Conservation (phyloP, 2,329 filamentous ascomycete genomes). For the Aspergillus pseudoterreus region DNA sequence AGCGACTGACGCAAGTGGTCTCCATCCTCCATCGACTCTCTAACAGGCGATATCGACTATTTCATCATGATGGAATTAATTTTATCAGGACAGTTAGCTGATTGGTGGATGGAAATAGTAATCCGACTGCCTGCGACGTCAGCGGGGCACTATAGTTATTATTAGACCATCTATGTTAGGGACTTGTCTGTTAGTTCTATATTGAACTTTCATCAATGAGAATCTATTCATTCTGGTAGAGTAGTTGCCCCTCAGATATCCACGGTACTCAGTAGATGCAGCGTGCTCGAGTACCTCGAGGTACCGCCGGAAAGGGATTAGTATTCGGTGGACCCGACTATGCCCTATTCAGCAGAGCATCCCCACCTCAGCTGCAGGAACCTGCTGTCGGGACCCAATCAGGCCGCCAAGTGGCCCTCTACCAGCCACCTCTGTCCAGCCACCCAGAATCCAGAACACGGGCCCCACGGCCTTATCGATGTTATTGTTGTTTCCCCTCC, state of each 20-base stretch:
- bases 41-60: background rate
- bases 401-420: background rate
- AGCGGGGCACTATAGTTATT: background rate
- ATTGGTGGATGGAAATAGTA: background rate
- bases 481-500: constrained; percentile 9
- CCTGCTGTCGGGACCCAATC: background rate
- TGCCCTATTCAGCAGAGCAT: background rate
- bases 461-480: background rate
- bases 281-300: background rate
- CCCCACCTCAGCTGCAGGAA: background rate
- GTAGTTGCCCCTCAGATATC: too few species aligned
- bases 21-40: too few species aligned
- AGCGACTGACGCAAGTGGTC: too few species aligned
- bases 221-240: too few species aligned
- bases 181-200: too few species aligned
- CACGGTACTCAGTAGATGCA: too few species aligned
- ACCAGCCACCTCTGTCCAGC: background rate
- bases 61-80: background rate
- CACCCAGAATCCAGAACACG: background rate
- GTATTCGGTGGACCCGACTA: background rate
- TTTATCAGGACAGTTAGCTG: background rate
- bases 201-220: too few species aligned
- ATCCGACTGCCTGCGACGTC: background rate
- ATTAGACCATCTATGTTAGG: too few species aligned
- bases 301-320: background rate